These are phyloP conservation scores for Rhizopogon salebrosus DNA, from an alignment of 768 basidiomycete genomes.

Conservation along the genomic window DNA sequence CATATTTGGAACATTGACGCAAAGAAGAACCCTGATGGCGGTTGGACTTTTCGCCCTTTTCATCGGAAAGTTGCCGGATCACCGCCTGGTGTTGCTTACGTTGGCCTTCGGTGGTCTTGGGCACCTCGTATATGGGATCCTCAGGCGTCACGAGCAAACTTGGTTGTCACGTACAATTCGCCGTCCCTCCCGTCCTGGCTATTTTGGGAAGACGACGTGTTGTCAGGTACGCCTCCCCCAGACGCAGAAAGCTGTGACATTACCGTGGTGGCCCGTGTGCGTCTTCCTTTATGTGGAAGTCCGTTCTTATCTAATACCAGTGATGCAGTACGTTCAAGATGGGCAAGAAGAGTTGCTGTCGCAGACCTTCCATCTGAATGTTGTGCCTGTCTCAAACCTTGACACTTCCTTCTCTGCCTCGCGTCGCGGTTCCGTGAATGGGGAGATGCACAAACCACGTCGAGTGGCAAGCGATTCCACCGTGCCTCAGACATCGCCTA, in stretches of 20 bases:
- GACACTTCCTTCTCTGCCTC: slow-evolving; percentile 39
- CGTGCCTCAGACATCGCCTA: slow-evolving; percentile 28
- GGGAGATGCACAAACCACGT: slow-evolving; percentile 35
- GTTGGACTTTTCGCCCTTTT: slow-evolving; percentile 88
- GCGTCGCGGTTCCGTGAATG: slow-evolving; percentile 43
- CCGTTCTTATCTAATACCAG: slow-evolving; percentile 12
- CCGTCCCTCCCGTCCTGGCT: slow-evolving; percentile 85
- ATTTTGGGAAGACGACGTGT: slow-evolving; percentile 76
- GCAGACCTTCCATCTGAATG: slow-evolving; percentile 64
- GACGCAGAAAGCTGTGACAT: slow-evolving; percentile 75
- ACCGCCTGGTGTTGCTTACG: slow-evolving; percentile 78
- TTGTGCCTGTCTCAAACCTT: slow-evolving; percentile 60
- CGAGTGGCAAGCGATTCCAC: slow-evolving; percentile 38
- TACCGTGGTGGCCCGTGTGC: slow-evolving; percentile 70
- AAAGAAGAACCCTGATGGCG: slow-evolving; percentile 68
- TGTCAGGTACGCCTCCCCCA: slow-evolving; percentile 75
- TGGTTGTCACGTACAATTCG: slow-evolving; percentile 76
- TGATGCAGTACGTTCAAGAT: slow-evolving; percentile 59
- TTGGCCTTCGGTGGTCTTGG: slow-evolving; percentile 82
- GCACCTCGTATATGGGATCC: slow-evolving; percentile 96
- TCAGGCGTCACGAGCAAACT: slow-evolving; percentile 76
- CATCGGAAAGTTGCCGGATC: slow-evolving; percentile 81
- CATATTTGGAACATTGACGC: slow-evolving; percentile 99
- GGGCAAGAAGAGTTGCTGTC: slow-evolving; percentile 66
- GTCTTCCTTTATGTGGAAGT: slow-evolving; percentile 17